A percentile compares a stretch with the other conserved stretches of the same genome.
These are phyloP conservation scores for Solanum medicagineum DNA, from an alignment of 257 asterid species.

Conservation along the genomic window DNA sequence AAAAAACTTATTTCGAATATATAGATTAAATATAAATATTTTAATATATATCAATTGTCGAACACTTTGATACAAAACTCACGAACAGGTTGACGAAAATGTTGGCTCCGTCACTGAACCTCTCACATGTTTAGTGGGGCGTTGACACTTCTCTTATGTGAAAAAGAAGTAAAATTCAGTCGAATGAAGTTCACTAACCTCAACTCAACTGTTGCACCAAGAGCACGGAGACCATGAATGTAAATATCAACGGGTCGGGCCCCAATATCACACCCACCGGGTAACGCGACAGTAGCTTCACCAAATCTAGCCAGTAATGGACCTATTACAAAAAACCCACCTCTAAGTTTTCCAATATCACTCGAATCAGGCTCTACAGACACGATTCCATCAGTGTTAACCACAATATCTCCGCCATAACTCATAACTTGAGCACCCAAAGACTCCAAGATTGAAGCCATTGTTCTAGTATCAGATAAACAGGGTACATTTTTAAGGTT, in stretches of 20 bases:
- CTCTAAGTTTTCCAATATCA: slow-evolving; percentile 9
- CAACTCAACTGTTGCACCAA: slow-evolving; percentile 29
- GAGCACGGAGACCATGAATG: slow-evolving; percentile 23
- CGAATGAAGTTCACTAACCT: slow-evolving; percentile 10
- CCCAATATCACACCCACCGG: slow-evolving; percentile 38
- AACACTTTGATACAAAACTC: too few relatives aligned
- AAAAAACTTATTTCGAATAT: too few relatives aligned
- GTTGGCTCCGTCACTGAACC: neutral
- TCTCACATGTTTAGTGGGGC: neutral
- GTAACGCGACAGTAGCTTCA: slow-evolving; percentile 20
- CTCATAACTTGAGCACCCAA: slow-evolving; percentile 21
- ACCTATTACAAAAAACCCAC: slow-evolving; percentile 31
- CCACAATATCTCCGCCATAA: neutral
- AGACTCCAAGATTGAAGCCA: slow-evolving; percentile 22
- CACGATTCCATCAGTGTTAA: slow-evolving; percentile 1
- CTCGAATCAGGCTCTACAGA: slow-evolving; percentile 20
- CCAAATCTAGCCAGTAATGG: slow-evolving; percentile 31
- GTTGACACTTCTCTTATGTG: neutral
- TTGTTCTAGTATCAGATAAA: slow-evolving; percentile 16
- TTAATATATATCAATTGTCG: too few relatives aligned
- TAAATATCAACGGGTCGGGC: slow-evolving; percentile 28
- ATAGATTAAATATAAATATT: too few relatives aligned
- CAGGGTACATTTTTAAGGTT: slow-evolving; percentile 18
- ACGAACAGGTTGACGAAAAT: too few relatives aligned
- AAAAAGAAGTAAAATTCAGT: neutral